These are phyloP conservation scores for Falciphora oryzae DNA, from an alignment of 2,329 filamentous ascomycete species.

Conservation along the genomic window DNA sequence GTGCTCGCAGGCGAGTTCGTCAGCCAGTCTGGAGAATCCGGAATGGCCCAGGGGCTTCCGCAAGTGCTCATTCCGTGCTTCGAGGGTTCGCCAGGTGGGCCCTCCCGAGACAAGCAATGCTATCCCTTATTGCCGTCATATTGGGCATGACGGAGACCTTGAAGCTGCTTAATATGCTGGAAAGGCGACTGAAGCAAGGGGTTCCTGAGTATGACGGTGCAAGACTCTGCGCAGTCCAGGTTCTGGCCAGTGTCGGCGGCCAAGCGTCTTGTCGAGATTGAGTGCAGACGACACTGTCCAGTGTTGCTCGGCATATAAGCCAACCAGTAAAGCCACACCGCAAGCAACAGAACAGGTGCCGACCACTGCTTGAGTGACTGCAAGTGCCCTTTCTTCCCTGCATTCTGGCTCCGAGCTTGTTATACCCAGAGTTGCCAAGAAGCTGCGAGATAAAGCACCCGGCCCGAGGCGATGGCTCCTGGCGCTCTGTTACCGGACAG, in stretches of 20 bases:
- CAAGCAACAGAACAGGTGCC: conserved; percentile 9
- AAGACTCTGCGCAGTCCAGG: not conserved
- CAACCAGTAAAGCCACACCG: conserved; percentile 16
- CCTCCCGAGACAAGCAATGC: conserved; percentile 3
- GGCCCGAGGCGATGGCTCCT: conserved; percentile 20
- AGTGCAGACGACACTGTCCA: not conserved
- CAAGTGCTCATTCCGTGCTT: conserved; percentile 10
- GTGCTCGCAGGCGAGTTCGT: too few relatives aligned
- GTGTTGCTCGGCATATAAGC: conserved; percentile 19
- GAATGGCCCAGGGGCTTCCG: conserved; percentile 11
- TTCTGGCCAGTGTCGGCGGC: not conserved
- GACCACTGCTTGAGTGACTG: not conserved
- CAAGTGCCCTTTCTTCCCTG: not conserved
- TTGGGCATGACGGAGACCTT: not conserved
- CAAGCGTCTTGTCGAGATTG: not conserved
- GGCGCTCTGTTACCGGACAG: conserved; percentile 25
- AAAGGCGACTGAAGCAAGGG: not conserved
- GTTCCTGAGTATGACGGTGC: not conserved
- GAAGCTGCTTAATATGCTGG: not conserved
- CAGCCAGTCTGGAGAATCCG: conserved; percentile 3
- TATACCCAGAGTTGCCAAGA: conserved; percentile 6
- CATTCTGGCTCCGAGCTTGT: not conserved
- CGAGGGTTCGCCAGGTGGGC: not conserved
- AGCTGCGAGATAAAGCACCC: conserved; percentile 8
- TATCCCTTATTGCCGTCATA: not conserved